Evolutionary conservation across 768 basidiomycete species (phyloP).

Genomic region (Roridomyces roridus): DNA sequence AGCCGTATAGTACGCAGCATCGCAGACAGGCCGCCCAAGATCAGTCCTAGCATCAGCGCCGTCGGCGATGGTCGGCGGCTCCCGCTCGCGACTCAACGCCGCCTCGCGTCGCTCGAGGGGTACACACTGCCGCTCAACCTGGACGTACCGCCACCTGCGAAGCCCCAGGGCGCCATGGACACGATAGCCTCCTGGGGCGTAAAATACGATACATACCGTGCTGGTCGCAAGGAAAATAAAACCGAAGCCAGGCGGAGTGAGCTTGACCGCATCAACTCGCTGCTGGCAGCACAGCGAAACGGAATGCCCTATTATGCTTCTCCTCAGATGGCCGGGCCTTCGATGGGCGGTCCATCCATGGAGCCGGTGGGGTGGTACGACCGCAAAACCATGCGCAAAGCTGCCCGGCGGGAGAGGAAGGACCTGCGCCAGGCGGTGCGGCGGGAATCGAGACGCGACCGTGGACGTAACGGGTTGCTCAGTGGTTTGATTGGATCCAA

Average conservation of each 20-base stretch:
- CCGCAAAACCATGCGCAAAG: background rate
- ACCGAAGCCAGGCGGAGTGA: slow-evolving; percentile 21
- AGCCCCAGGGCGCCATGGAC: slow-evolving; percentile 28
- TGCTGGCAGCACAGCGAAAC: background rate
- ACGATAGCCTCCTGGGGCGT: slow-evolving; percentile 25
- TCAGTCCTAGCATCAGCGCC: slow-evolving; percentile 16
- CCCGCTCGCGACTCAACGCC: slow-evolving; percentile 23
- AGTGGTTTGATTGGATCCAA: slow-evolving; percentile 6
- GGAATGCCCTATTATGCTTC: background rate
- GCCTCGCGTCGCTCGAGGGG: slow-evolving; percentile 27
- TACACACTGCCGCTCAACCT: slow-evolving; percentile 24
- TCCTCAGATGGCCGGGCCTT: background rate
- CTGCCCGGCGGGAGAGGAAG: slow-evolving; percentile 11
- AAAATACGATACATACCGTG: slow-evolving; percentile 21
- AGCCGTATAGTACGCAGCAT: slow-evolving; percentile 24
- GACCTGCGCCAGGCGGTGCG: slow-evolving; percentile 6
- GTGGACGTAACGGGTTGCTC: slow-evolving; percentile 1
- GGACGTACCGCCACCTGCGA: slow-evolving; percentile 30
- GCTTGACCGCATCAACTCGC: slow-evolving; percentile 12
- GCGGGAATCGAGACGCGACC: slow-evolving; percentile 1
- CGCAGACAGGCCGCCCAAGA: slow-evolving; percentile 22
- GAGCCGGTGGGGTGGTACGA: background rate
- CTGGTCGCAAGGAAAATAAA: slow-evolving; percentile 20
- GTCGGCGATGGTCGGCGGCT: slow-evolving; percentile 8
- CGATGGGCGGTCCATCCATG: background rate